These are phyloP conservation scores for Helminthosporium solani DNA, from an alignment of 2,329 filamentous ascomycete genomes.

Conservation along the genomic window DNA sequence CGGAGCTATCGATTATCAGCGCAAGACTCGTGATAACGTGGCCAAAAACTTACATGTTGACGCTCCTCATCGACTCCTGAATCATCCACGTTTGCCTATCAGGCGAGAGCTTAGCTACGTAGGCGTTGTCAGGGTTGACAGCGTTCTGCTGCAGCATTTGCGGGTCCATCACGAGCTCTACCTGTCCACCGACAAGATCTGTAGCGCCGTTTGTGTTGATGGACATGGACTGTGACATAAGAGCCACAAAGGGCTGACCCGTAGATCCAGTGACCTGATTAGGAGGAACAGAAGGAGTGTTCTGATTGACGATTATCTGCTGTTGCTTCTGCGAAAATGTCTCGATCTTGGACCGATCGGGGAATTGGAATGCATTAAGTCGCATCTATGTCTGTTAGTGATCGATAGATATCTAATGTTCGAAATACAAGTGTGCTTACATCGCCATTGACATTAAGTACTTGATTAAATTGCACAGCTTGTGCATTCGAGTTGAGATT, in stretches of 20 bases:
- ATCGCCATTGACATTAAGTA: constrained; percentile 43
- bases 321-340: constrained; percentile 42
- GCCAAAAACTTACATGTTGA: constrained; percentile 29
- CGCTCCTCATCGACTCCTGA: constrained; percentile 38
- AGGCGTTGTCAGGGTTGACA: constrained; percentile 39
- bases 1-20: constrained; percentile 23
- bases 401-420: background rate
- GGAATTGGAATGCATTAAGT: constrained; percentile 41
- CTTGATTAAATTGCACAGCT: constrained; percentile 38
- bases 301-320: constrained; percentile 44
- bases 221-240: constrained; percentile 35
- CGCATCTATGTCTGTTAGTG: constrained; percentile 32
- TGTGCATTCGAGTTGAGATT: background rate
- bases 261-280: constrained; percentile 42
- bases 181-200: constrained; percentile 39
- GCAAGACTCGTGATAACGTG: background rate
- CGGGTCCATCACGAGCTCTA: constrained; percentile 36
- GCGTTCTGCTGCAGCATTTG: constrained; percentile 30
- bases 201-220: constrained; percentile 41
- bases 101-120: constrained; percentile 39
- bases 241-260: constrained; percentile 39
- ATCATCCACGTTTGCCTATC: constrained; percentile 43
- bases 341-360: constrained; percentile 40
- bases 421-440: constrained; percentile 20
- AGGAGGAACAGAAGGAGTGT: constrained; percentile 34